A percentile compares a stretch with the other conserved stretches of the same genome.
phyloP scores from a whole-genome alignment of 352 stramenopile species.

The Phytopythium chamaehyphon region DNA sequence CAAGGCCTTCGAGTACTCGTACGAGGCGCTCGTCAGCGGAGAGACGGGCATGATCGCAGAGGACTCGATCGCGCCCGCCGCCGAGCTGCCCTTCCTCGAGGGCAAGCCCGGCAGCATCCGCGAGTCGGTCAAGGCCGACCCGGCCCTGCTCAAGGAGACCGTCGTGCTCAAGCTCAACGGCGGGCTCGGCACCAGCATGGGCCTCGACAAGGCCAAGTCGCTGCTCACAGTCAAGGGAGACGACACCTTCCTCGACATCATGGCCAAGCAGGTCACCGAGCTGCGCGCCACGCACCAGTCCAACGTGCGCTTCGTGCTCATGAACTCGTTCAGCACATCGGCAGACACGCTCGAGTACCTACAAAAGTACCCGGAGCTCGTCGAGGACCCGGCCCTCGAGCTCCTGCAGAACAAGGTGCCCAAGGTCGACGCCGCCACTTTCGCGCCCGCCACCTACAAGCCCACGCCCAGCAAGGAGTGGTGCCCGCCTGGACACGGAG shows the following conservation, averaged over 20 bases:
- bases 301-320: slow-evolving; percentile 89
- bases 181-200: slow-evolving; percentile 84
- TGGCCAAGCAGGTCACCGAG: slow-evolving; percentile 91
- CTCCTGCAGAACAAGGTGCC: slow-evolving; percentile 99
- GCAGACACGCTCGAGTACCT: slow-evolving; percentile 84
- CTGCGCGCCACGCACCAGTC: slow-evolving; percentile 93
- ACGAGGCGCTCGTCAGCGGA: slow-evolving; percentile 92
- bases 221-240: slow-evolving; percentile 92
- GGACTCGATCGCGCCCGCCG: slow-evolving; percentile 86
- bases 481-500: slow-evolving; percentile 82
- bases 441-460: slow-evolving; percentile 54
- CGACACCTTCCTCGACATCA: slow-evolving; percentile 92
- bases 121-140: slow-evolving; percentile 65
- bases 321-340: slow-evolving; percentile 89
- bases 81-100: slow-evolving; percentile 78
- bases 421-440: slow-evolving; percentile 90
- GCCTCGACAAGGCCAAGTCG: slow-evolving; percentile 95
- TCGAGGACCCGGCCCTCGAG: slow-evolving; percentile 94
- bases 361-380: slow-evolving; percentile 87
- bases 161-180: slow-evolving; percentile 88
- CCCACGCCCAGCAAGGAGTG: slow-evolving; percentile 80
- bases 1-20: slow-evolving; percentile 97
- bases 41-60: slow-evolving; percentile 97
- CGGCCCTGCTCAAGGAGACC: slow-evolving; percentile 74
- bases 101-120: slow-evolving; percentile 73